Base-by-base conservation (phyloP, 225 moss, liverwort and hornwort species). In the Asterella californica region DNA sequence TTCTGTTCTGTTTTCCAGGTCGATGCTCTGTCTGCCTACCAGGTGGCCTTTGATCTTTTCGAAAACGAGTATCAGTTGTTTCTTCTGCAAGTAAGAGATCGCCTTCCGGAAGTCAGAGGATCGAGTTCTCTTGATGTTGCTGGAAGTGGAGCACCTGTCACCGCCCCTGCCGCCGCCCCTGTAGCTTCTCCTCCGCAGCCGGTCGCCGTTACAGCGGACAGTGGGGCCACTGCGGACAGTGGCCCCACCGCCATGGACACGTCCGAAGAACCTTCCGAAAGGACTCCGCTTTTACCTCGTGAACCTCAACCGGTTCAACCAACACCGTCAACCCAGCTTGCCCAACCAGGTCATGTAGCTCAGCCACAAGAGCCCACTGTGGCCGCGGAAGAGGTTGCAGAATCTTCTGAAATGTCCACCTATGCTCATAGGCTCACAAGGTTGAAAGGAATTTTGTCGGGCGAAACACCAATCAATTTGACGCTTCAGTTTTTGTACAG, bases 21-120 rank as follows among this genome's bases (percentile, higher is more conserved):
- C 9, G 94, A 94, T 66, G 95, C 92, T 1, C 65, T 99, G 18
- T 77, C 92, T 79, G 95, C 97, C 11, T 95, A 93, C 86, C 97
- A 99, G 90, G 93, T 99, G 1, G 94, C 97, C 42, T 94, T 99
- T 21, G 97, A 99, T 80, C 83, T 99, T 33, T 95, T 99, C 37
- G 97, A 95, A 75, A 99, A 99, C 17, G 97, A 99, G 75, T 94
- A 99, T 80, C 93, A 93, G 73, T 90, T 92, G 24, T 99, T 99
- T 85, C 86, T 99, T 60, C 73, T 95, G 84, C 91, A 90, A 79
- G 97, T 99, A 18, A 82, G 97, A 90, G 97, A 99, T 79, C 88
- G 85, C 37, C 85, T 99, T 80, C 97, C 93, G 10, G 97, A 93
- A 45, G 48, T 83, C 18, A 78, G 70, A 76, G 50, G 82, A 76